Evolutionary conservation across 2,329 filamentous ascomycete genomes (phyloP).

Genomic region (Colletotrichum incanum): DNA sequence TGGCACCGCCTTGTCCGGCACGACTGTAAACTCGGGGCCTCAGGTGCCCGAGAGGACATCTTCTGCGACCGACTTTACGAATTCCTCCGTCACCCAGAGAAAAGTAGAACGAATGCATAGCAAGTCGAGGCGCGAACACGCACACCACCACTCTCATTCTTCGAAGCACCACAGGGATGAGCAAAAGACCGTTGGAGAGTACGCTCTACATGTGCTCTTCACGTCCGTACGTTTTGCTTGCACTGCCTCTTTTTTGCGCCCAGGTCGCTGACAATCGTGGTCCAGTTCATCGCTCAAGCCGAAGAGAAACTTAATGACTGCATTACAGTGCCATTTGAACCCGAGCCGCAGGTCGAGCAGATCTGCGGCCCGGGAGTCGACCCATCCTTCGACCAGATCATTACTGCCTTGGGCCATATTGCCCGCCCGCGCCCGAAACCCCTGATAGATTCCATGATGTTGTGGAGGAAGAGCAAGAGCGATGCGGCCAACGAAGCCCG

Average conservation of each 20-base stretch:
- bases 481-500: slow-evolving; percentile 84
- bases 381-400: slow-evolving; percentile 91
- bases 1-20: slow-evolving; percentile 64
- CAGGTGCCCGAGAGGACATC: slow-evolving; percentile 62
- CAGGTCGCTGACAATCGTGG: slow-evolving; percentile 50
- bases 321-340: slow-evolving; percentile 83
- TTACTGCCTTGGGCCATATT: slow-evolving; percentile 93
- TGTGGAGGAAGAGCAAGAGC: slow-evolving; percentile 97
- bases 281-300: slow-evolving; percentile 91
- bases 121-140: slow-evolving; percentile 79
- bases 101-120: slow-evolving; percentile 75
- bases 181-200: slow-evolving; percentile 95
- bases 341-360: slow-evolving; percentile 87
- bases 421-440: slow-evolving; percentile 94
- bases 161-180: slow-evolving; percentile 79
- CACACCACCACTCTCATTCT: slow-evolving; percentile 83
- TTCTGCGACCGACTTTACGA: slow-evolving; percentile 62
- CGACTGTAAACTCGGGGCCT: slow-evolving; percentile 52
- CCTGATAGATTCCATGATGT: slow-evolving; percentile 96
- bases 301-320: slow-evolving; percentile 96
- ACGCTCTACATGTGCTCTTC: slow-evolving; percentile 95
- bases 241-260: not conserved
- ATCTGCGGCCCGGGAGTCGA: slow-evolving; percentile 94
- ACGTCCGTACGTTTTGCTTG: slow-evolving; percentile 77
- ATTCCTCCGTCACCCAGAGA: slow-evolving; percentile 63